Evolutionary conservation across 1,284 basidiomycete species (phyloP).

Genomic region (Cerrena zonata): DNA sequence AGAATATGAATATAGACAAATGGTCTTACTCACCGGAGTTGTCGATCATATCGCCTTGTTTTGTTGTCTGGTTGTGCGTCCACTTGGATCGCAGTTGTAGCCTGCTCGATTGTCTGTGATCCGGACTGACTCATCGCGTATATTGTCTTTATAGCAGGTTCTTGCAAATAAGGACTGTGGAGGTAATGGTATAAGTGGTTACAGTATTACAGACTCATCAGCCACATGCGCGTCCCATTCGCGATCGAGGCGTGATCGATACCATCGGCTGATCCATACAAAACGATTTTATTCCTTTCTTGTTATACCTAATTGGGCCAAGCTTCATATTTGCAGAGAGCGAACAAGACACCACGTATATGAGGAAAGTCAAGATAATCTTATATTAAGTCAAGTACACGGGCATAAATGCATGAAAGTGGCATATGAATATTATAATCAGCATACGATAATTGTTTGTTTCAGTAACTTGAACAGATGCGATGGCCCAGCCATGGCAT

Average conservation of each 20-base stretch:
- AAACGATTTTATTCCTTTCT: background rate
- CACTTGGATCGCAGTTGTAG: constrained; percentile 43
- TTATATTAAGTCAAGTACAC: background rate
- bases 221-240: background rate
- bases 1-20: background rate
- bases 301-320: background rate
- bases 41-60: constrained; percentile 85
- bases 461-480: too few species aligned
- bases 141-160: too few species aligned
- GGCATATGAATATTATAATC: background rate
- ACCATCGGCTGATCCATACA: background rate
- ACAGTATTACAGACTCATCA: background rate
- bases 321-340: background rate
- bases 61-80: constrained; percentile 70
- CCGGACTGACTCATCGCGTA: constrained; percentile 13
- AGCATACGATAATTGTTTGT: too few species aligned
- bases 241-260: background rate
- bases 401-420: background rate
- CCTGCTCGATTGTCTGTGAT: constrained; percentile 47
- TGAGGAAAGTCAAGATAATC: background rate
- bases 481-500: too few species aligned
- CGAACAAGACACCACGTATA: background rate
- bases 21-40: constrained; percentile 59
- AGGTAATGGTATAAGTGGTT: background rate
- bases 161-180: too few species aligned